phyloP scores from a whole-genome alignment of 1,284 basidiomycete species.

The Leccinum angustisporum region DNA sequence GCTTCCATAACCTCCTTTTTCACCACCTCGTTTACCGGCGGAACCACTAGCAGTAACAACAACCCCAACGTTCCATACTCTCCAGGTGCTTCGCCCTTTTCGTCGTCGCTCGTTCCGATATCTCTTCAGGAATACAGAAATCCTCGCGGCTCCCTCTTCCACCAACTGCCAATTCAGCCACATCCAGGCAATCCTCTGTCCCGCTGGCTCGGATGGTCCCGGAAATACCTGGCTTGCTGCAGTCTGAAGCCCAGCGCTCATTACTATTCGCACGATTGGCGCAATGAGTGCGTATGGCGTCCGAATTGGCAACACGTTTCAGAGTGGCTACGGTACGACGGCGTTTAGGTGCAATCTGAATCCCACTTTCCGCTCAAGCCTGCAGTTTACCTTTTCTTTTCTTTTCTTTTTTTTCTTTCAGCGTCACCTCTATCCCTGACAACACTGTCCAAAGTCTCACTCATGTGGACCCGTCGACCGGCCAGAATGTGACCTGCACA shows the following conservation, averaged over 20 bases:
- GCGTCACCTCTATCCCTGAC: slow-evolving; percentile 85
- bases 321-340: slow-evolving; percentile 76
- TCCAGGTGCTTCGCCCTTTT: slow-evolving; percentile 78
- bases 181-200: slow-evolving; percentile 81
- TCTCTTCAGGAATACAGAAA: no score
- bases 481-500: slow-evolving; percentile 71
- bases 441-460: slow-evolving; percentile 77
- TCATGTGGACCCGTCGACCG: slow-evolving; percentile 76
- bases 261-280: slow-evolving; percentile 76
- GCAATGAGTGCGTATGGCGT: slow-evolving; percentile 77
- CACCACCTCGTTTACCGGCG: slow-evolving; percentile 67
- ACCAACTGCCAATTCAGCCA: slow-evolving; percentile 63
- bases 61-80: slow-evolving; percentile 79
- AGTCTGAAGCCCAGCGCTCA: slow-evolving; percentile 66
- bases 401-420: slow-evolving; percentile 34
- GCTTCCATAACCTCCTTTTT: slow-evolving; percentile 78
- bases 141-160: slow-evolving; percentile 42
- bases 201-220: slow-evolving; percentile 74
- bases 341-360: slow-evolving; percentile 69
- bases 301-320: slow-evolving; percentile 89
- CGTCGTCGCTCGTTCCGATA: slow-evolving; percentile 58
- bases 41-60: slow-evolving; percentile 57
- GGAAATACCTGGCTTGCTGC: slow-evolving; percentile 84
- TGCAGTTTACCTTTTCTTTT: slow-evolving; percentile 3
- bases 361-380: neutral